Conservation (phyloP, 768 basidiomycete genomes). For the Basidioascus undulatus region DNA sequence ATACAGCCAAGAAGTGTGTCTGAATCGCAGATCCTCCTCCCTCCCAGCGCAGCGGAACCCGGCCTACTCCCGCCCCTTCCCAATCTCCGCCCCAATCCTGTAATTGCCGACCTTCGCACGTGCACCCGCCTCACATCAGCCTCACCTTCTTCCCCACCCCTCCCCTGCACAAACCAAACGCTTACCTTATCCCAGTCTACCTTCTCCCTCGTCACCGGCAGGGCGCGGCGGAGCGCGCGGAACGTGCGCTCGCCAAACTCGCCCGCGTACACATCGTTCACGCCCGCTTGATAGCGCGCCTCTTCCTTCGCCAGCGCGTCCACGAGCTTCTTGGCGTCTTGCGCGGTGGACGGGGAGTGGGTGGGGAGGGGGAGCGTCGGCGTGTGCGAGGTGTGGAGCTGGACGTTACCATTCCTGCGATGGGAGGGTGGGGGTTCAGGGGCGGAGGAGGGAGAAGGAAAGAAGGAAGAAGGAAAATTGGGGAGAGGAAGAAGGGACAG, state of each 20-base stretch:
- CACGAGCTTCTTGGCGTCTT: conserved; percentile 44
- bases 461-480: background rate
- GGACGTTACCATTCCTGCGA: conserved; percentile 60
- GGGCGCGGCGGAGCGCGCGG: conserved; percentile 63
- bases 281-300: conserved; percentile 51
- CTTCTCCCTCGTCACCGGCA: conserved; percentile 81
- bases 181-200: conserved; percentile 83
- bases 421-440: background rate
- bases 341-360: conserved; percentile 24
- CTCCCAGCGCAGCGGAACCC: too few species aligned
- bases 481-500: too few species aligned
- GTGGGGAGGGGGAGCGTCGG: conserved; percentile 34
- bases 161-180: conserved; percentile 1
- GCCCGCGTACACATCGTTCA: conserved; percentile 58
- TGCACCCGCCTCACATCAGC: too few species aligned
- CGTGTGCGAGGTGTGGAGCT: conserved; percentile 53
- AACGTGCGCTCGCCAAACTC: conserved; percentile 86
- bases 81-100: too few species aligned
- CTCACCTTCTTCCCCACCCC: too few species aligned
- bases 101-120: too few species aligned
- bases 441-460: background rate
- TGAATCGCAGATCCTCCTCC: too few species aligned
- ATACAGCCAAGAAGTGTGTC: too few species aligned
- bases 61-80: too few species aligned
- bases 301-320: conserved; percentile 51